Evolutionary conservation across 1,139 yeast species (phyloP).

Genomic region (Waltiozyma sp.): DNA sequence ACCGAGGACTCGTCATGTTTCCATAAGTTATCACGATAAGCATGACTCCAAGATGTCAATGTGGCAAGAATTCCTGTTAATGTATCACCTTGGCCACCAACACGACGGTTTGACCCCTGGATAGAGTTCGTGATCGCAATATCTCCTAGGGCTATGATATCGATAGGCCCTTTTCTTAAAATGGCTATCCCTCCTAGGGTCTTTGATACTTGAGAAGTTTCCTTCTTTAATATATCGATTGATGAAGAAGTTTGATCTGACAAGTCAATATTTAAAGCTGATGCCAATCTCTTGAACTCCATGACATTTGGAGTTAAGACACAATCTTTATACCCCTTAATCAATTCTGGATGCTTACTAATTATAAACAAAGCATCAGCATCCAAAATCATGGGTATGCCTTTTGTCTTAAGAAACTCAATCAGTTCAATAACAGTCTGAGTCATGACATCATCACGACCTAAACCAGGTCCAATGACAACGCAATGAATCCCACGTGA

Average conservation of each 20-base stretch:
- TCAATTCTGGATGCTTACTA: slow-evolving; percentile 41
- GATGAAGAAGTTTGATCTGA: neutral
- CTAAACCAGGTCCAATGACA: slow-evolving; percentile 90
- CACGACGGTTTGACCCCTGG: slow-evolving; percentile 60
- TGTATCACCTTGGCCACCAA: slow-evolving; percentile 88
- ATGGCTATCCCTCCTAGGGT: slow-evolving; percentile 53
- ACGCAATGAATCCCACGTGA: slow-evolving; percentile 59
- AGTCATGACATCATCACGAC: slow-evolving; percentile 66
- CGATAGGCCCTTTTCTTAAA: slow-evolving; percentile 61
- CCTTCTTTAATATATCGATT: slow-evolving; percentile 2
- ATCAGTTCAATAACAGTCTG: slow-evolving; percentile 48
- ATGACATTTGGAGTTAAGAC: slow-evolving; percentile 83
- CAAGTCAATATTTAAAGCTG: slow-evolving; percentile 30
- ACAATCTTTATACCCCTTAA: slow-evolving; percentile 42
- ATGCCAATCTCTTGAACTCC: slow-evolving; percentile 63
- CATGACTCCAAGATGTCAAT: slow-evolving; percentile 52
- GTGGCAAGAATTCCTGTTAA: slow-evolving; percentile 64
- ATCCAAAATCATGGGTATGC: slow-evolving; percentile 66
- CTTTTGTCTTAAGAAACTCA: slow-evolving; percentile 36
- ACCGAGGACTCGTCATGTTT: slow-evolving; percentile 21
- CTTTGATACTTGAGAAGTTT: slow-evolving; percentile 31
- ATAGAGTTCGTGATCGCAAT: slow-evolving; percentile 28
- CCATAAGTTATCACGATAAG: slow-evolving; percentile 52
- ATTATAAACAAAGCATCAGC: slow-evolving; percentile 78
- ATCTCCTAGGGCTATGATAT: slow-evolving; percentile 37